Evolutionary conservation across 495 filamentous ascomycete genomes (phyloP).

Genomic region (Schizothecium vesticola): DNA sequence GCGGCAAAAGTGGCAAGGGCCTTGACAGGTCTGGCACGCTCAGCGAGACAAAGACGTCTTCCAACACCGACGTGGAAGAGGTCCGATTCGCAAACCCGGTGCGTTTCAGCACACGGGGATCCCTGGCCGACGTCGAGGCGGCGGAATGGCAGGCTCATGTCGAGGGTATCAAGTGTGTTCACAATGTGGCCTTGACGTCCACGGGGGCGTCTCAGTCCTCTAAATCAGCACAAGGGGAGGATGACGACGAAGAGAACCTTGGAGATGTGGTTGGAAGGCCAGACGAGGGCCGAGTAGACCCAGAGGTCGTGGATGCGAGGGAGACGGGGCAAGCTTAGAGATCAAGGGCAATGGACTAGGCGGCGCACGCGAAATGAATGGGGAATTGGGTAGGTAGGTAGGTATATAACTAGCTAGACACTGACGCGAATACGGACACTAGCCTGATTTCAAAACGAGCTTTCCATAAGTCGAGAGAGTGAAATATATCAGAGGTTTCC

Average conservation of each 20-base stretch:
- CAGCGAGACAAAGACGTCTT: not conserved
- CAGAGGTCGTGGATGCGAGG: not conserved
- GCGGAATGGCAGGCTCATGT: not conserved
- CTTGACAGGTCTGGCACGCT: not conserved
- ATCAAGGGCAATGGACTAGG: not conserved
- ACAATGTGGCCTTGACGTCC: not conserved
- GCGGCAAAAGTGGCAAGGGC: not conserved
- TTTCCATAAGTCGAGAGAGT: not conserved
- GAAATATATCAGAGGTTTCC: not conserved
- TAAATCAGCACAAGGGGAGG: not conserved
- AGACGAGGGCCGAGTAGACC: not conserved
- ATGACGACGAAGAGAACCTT: not conserved
- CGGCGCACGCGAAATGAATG: not conserved
- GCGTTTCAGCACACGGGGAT: not conserved
- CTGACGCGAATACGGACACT: too few species aligned
- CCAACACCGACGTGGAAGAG: not conserved
- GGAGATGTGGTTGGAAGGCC: not conserved
- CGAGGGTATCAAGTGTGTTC: not conserved
- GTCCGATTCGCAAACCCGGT: not conserved
- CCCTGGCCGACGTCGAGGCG: not conserved
- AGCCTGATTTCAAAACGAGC: too few species aligned
- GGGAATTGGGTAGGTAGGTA: too few species aligned
- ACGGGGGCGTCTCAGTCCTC: not conserved
- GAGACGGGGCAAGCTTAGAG: not conserved
- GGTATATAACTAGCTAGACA: too few species aligned